Evolutionary conservation across 768 basidiomycete genomes (phyloP).

Genomic region (Suillus variegatus): DNA sequence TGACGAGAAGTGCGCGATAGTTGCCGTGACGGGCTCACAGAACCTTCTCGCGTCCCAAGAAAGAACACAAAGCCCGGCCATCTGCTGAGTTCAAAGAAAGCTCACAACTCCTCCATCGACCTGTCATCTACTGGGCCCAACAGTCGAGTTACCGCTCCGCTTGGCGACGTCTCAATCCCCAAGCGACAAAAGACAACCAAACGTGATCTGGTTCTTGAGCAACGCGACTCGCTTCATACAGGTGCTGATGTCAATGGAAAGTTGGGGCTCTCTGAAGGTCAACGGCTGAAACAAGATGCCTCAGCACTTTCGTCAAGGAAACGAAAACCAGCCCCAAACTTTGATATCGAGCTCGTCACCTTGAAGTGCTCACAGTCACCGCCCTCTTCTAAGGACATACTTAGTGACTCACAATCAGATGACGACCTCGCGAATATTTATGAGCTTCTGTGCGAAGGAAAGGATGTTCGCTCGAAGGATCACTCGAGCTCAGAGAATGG

Average conservation of each 20-base stretch:
- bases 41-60: slow-evolving; percentile 46
- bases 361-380: slow-evolving; percentile 24
- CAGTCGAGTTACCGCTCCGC: not conserved
- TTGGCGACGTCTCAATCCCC: slow-evolving; percentile 9
- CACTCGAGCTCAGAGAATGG: slow-evolving; percentile 48
- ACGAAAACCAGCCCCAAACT: slow-evolving; percentile 39
- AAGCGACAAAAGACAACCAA: slow-evolving; percentile 25
- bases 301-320: slow-evolving; percentile 7
- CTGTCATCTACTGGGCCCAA: not conserved
- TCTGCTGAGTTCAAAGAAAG: slow-evolving; percentile 1
- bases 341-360: slow-evolving; percentile 50
- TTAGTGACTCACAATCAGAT: slow-evolving; percentile 43
- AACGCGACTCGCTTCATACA: slow-evolving; percentile 46
- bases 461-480: slow-evolving; percentile 32
- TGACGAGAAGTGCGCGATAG: slow-evolving; percentile 38
- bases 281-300: slow-evolving; percentile 45
- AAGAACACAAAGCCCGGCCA: slow-evolving; percentile 25
- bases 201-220: slow-evolving; percentile 34
- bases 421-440: slow-evolving; percentile 36
- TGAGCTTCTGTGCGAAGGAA: slow-evolving; percentile 34
- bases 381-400: slow-evolving; percentile 18
- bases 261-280: slow-evolving; percentile 39
- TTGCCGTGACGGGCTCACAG: slow-evolving; percentile 68
- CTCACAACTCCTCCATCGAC: not conserved
- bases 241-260: slow-evolving; percentile 42